Evolutionary conservation across 768 basidiomycete species (phyloP).

Genomic region (Suillus paluster): DNA sequence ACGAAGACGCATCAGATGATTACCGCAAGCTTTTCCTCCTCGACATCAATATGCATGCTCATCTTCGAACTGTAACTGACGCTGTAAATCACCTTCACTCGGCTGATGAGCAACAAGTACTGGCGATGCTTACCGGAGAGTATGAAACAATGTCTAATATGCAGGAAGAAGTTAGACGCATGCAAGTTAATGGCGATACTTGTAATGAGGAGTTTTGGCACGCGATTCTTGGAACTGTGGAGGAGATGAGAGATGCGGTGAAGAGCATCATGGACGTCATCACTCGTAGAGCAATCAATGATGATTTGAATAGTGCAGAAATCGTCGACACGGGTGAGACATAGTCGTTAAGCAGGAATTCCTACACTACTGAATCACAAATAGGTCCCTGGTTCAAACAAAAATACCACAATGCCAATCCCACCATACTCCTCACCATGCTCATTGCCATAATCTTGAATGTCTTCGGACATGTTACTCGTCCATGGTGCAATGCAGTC

Average conservation of each 20-base stretch:
- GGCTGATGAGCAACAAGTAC: neutral
- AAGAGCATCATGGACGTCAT: conserved; percentile 4
- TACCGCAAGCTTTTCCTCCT: neutral
- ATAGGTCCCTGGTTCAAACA: conserved; percentile 1
- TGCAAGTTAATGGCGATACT: neutral
- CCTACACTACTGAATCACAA: neutral
- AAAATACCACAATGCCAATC: conserved; percentile 9
- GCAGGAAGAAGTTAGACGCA: neutral
- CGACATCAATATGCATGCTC: neutral
- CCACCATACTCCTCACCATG: conserved; percentile 5
- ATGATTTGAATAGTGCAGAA: conserved; percentile 2
- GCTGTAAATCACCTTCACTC: neutral
- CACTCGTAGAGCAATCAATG: conserved; percentile 1
- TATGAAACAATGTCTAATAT: neutral
- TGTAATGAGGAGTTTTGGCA: conserved; percentile 1
- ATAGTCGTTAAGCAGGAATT: neutral
- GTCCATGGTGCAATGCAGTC: conserved; percentile 11
- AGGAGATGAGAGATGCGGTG: neutral
- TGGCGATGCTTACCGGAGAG: neutral
- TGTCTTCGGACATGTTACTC: conserved; percentile 10
- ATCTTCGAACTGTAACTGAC: neutral
- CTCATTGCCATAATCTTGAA: conserved; percentile 8
- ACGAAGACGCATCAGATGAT: neutral
- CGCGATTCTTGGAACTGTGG: neutral
- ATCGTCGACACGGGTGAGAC: conserved; percentile 8